Base-by-base conservation (phyloP, 2,329 filamentous ascomycete genomes). In the Coniella lustricola region DNA sequence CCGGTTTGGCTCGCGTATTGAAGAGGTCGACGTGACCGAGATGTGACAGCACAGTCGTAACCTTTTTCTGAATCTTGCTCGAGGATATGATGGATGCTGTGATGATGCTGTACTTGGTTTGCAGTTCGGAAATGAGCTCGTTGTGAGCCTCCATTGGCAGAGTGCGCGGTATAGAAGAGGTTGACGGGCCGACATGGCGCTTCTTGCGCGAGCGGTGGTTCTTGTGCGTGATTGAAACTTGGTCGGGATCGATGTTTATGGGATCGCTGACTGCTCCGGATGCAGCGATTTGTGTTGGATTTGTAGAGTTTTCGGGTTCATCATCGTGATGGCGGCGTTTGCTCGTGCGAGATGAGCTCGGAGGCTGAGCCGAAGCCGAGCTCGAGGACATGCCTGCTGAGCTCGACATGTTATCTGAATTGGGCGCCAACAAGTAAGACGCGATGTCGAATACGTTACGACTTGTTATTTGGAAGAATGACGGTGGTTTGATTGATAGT, bases 21-120 rank as follows among this genome's bases (percentile, higher is more conserved):
- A 55, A 46, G 2, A 58, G 42, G 37, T 53, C 56, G 53, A 62
- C 62, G 48, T 55, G 59, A 21, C 65, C 60, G 7, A 80, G 65
- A 54, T 80, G 74, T 3, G 62, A 62, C 17, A 72, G 60, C 34
- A 72, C 62, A 22, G 69, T 65, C 18, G 61, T 60, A 50, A 80
- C 70, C 49, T 77, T 75, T 57, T 76, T 77, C 52, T 68, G 67
- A 51, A 85, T 83, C 58, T 75, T 71, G 4, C 79, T 74, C 2
- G 79, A 81, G 2, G 79, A 78, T 34, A 82, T 73, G 38, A 84
- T 71, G 17, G 74, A 79, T 45, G 75, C 67, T 1, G 71, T 57
- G 31, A 74, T 71, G 44, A 82, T 61, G 40, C 76, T 67, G 62
- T 75, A 74, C 45, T 70, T 72, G 3, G 64, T 54, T 17, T 62